Evolutionary conservation across 192 early-diverging fungal species (phyloP).

Genomic region (Spizellomyces punctatus): DNA sequence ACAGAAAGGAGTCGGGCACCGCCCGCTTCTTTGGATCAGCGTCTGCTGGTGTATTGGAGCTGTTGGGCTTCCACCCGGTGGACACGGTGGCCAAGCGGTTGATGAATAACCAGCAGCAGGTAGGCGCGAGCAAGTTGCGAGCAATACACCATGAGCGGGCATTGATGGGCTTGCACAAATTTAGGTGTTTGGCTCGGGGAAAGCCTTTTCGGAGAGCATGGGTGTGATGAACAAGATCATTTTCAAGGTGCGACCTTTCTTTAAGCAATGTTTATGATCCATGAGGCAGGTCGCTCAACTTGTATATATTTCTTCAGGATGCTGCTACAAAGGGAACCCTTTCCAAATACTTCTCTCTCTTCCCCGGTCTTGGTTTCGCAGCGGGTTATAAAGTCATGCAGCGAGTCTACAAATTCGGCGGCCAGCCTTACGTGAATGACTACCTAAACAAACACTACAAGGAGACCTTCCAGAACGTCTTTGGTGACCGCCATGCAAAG

Average conservation of each 20-base stretch:
- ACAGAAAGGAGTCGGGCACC: conserved; percentile 74
- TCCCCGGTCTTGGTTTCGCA: conserved; percentile 97
- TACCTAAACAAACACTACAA: conserved; percentile 85
- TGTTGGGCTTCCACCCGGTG: conserved; percentile 96
- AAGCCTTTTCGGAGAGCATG: conserved; percentile 63
- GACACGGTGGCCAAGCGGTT: conserved; percentile 97
- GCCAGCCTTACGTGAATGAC: conserved; percentile 95
- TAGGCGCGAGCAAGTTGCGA: conserved; percentile 21
- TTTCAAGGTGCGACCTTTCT: conserved; percentile 67
- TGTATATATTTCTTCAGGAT: conserved; percentile 50
- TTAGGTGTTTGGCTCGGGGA: conserved; percentile 63
- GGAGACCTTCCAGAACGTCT: conserved; percentile 69
- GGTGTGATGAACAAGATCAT: conserved; percentile 79
- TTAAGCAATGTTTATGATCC: too few species aligned
- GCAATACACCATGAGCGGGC: background rate
- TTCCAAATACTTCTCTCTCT: conserved; percentile 89
- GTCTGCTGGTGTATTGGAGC: conserved; percentile 90
- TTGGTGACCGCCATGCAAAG: conserved; percentile 94
- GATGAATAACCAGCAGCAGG: conserved; percentile 90
- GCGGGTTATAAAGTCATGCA: conserved; percentile 98
- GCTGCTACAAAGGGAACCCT: conserved; percentile 72
- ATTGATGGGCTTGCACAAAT: background rate
- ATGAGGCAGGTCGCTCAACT: background rate
- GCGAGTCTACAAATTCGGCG: conserved; percentile 98
- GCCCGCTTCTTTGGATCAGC: conserved; percentile 90